These are phyloP conservation scores for Blastobotrys chiropterorum DNA, from an alignment of 805 yeast species.

Conservation along the genomic window DNA sequence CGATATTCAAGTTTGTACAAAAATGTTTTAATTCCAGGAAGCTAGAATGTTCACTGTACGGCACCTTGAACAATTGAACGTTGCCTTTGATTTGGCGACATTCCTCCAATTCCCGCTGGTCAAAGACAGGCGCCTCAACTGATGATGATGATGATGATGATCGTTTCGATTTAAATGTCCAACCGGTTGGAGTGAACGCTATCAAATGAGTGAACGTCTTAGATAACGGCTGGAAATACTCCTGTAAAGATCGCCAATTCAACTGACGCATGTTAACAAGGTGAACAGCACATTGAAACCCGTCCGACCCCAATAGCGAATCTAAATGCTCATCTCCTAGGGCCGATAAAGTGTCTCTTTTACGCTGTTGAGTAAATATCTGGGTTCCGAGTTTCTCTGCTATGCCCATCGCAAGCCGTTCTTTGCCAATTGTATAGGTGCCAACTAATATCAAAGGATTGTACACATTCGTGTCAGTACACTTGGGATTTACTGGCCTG, in stretches of 20 bases:
- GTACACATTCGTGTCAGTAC: conserved; percentile 11
- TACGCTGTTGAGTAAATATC: conserved; percentile 40
- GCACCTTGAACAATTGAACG: conserved; percentile 54
- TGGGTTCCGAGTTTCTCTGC: conserved; percentile 31
- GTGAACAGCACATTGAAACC: conserved; percentile 54
- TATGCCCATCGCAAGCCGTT: conserved; percentile 59
- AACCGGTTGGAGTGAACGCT: conserved; percentile 87
- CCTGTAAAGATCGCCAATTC: conserved; percentile 36
- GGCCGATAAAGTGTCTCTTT: conserved; percentile 42
- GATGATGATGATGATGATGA: conserved; percentile 14
- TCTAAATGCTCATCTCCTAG: conserved; percentile 39
- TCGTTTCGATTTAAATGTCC: conserved; percentile 51
- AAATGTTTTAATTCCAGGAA: conserved; percentile 72
- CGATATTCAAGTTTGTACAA: conserved; percentile 45
- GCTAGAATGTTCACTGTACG: conserved; percentile 93
- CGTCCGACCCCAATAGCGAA: conserved; percentile 40
- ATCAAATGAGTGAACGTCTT: conserved; percentile 51
- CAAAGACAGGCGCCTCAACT: conserved; percentile 11
- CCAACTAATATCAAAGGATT: conserved; percentile 65
- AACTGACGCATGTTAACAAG: conserved; percentile 60
- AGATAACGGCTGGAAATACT: conserved; percentile 44
- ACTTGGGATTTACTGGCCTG: neutral
- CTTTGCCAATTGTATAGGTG: conserved; percentile 90
- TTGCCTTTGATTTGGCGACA: conserved; percentile 27
- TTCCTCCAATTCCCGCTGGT: conserved; percentile 11